Evolutionary conservation across 1,284 basidiomycete species (phyloP).

Genomic region (Cronartium ribicola): DNA sequence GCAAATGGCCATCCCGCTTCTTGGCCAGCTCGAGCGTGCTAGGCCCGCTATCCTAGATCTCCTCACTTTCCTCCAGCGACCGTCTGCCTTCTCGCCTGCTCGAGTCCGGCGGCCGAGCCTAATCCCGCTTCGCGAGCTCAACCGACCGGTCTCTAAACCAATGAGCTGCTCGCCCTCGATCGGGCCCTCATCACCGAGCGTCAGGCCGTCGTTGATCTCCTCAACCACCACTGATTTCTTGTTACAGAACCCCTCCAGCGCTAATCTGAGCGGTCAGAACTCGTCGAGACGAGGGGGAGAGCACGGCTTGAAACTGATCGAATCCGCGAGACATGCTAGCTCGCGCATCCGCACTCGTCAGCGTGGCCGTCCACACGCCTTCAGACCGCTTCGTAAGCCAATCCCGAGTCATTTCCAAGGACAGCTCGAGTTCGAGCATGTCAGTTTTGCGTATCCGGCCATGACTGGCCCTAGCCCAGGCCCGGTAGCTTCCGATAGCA

Average conservation of each 20-base stretch:
- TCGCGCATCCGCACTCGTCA: background rate
- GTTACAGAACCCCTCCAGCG: background rate
- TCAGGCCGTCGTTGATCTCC: slow-evolving; percentile 35
- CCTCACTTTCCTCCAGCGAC: slow-evolving; percentile 60
- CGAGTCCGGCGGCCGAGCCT: slow-evolving; percentile 6
- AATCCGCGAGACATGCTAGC: background rate
- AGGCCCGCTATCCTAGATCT: slow-evolving; percentile 76
- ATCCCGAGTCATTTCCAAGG: slow-evolving; percentile 56
- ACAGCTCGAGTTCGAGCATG: slow-evolving; percentile 69
- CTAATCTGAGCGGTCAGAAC: background rate
- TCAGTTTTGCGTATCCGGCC: slow-evolving; percentile 83
- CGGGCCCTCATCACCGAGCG: slow-evolving; percentile 57
- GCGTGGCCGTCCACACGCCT: background rate
- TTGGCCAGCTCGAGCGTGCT: slow-evolving; percentile 74
- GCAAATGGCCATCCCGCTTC: slow-evolving; percentile 75
- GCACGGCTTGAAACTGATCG: background rate
- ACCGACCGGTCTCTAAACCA: slow-evolving; percentile 45
- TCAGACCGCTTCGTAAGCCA: slow-evolving; percentile 46
- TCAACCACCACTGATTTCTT: background rate
- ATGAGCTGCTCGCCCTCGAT: slow-evolving; percentile 49
- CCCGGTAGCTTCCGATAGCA: background rate
- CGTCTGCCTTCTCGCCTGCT: slow-evolving; percentile 39
- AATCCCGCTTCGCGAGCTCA: slow-evolving; percentile 43
- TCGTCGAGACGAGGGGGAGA: background rate
- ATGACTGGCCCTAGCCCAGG: slow-evolving; percentile 58